phyloP scores from a whole-genome alignment of 2,329 filamentous ascomycete species.

The Paecilomyces formosus region DNA sequence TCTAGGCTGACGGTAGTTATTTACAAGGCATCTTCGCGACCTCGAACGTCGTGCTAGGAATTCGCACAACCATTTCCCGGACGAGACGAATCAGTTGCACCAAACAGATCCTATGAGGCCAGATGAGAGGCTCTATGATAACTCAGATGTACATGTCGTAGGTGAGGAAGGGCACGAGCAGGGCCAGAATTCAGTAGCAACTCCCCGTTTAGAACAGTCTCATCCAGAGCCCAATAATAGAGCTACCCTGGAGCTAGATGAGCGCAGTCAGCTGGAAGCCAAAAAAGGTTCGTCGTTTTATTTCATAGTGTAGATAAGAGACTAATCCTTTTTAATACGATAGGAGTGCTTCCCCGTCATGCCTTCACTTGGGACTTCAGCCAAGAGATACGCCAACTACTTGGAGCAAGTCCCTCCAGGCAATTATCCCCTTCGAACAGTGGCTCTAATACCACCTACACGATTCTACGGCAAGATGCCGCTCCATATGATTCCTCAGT shows the following conservation, averaged over 20 bases:
- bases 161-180: not conserved
- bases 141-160: not conserved
- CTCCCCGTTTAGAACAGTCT: not conserved
- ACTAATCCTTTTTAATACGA: not conserved
- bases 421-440: not conserved
- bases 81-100: not conserved
- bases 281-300: not conserved
- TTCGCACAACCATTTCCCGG: not conserved
- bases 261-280: not conserved
- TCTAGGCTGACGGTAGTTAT: not conserved
- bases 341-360: not conserved
- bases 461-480: not conserved
- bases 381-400: not conserved
- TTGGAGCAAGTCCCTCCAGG: not conserved
- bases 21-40: slow-evolving; percentile 1
- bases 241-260: not conserved
- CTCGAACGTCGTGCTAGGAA: not conserved
- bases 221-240: not conserved
- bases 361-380: not conserved
- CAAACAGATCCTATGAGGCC: not conserved
- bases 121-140: not conserved
- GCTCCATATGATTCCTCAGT: not conserved
- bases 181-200: not conserved
- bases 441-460: not conserved
- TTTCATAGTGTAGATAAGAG: not conserved